These are phyloP conservation scores for Leishmania tropica DNA, from an alignment of 208 protist genomes.

Conservation along the genomic window DNA sequence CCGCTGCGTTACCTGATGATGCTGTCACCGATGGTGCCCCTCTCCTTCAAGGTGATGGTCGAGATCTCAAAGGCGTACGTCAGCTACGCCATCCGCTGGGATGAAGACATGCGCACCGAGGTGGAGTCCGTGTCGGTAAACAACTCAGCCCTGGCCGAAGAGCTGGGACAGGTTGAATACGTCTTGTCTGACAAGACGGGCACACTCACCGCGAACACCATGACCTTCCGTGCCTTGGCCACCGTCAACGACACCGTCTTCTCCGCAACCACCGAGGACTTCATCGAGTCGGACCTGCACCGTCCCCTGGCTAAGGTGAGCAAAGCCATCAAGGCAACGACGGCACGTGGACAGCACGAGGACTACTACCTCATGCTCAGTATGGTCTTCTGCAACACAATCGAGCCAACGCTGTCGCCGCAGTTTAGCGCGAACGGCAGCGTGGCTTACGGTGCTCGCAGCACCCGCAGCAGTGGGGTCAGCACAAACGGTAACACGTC, in stretches of 20 bases:
- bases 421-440: neutral
- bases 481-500: neutral
- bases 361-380: conserved; percentile 45
- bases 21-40: conserved; percentile 94
- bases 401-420: conserved; percentile 39
- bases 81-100: conserved; percentile 87
- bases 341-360: conserved; percentile 6
- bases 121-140: conserved; percentile 56
- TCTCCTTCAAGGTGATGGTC: conserved; percentile 95
- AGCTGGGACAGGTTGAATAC: conserved; percentile 93
- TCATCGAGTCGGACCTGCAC: conserved; percentile 3
- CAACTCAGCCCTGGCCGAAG: conserved; percentile 91
- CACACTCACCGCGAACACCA: conserved; percentile 93
- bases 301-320: conserved; percentile 10
- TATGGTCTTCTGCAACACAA: conserved; percentile 76
- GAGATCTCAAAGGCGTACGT: conserved; percentile 93
- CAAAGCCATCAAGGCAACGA: conserved; percentile 3
- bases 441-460: neutral
- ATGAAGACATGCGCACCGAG: conserved; percentile 73
- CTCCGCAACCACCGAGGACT: conserved; percentile 19
- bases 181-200: conserved; percentile 95
- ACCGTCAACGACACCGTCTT: conserved; percentile 37
- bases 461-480: conserved; percentile 8
- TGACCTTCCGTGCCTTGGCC: conserved; percentile 66
- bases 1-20: conserved; percentile 92